Evolutionary conservation across 2,329 filamentous ascomycete species (phyloP).

Genomic region (Paraphaeosphaeria minitans): DNA sequence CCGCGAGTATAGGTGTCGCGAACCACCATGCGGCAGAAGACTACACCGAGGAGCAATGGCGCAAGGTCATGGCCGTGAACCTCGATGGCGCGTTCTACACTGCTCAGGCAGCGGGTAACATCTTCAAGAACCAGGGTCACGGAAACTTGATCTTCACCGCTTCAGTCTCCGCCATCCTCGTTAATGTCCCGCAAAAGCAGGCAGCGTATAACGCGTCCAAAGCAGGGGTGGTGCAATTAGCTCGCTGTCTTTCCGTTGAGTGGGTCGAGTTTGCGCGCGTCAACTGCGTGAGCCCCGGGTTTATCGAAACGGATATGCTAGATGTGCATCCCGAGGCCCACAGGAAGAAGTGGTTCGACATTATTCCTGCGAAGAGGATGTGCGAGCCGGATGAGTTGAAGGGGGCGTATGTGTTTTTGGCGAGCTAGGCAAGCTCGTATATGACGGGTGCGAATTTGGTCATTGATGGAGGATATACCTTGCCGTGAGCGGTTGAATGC

Average conservation of each 20-base stretch:
- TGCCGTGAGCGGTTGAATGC: constrained; percentile 1
- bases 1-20: too few relatives aligned
- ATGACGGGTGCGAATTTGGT: constrained; percentile 17
- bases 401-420: constrained; percentile 31
- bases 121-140: constrained; percentile 73
- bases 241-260: constrained; percentile 24
- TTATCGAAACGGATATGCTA: constrained; percentile 75
- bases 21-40: constrained; percentile 65
- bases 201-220: constrained; percentile 73
- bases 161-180: constrained; percentile 60
- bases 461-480: constrained; percentile 12
- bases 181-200: constrained; percentile 71
- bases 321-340: constrained; percentile 38
- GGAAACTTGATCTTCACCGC: constrained; percentile 78
- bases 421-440: constrained; percentile 18
- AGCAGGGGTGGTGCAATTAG: constrained; percentile 28
- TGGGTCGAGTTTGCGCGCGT: constrained; percentile 58
- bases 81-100: constrained; percentile 79
- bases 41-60: constrained; percentile 79
- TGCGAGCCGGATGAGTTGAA: constrained; percentile 48
- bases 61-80: constrained; percentile 80
- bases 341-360: constrained; percentile 42
- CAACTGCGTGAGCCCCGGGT: constrained; percentile 82
- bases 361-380: constrained; percentile 46
- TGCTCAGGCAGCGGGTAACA: constrained; percentile 59